Conservation (phyloP, 257 asterid species). For the Scutellaria baicalensis region DNA sequence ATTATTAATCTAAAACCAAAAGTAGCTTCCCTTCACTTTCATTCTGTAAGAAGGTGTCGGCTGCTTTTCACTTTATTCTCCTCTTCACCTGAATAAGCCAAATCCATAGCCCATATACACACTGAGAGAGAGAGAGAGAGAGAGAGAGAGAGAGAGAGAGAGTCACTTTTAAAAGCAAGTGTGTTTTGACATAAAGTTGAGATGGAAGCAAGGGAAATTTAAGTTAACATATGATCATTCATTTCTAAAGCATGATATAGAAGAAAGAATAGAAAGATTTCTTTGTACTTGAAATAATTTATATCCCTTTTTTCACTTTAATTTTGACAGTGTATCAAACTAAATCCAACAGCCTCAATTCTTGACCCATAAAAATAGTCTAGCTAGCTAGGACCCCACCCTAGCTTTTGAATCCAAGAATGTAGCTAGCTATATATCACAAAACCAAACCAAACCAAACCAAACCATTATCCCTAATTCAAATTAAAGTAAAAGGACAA, state of each 20-base stretch:
- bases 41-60: slow-evolving; percentile 62
- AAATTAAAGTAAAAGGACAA: neutral
- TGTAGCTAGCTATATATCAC: slow-evolving; percentile 7
- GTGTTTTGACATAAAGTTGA: slow-evolving; percentile 11
- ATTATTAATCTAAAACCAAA: slow-evolving; percentile 23
- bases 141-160: neutral
- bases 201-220: neutral
- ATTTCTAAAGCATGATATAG: slow-evolving; percentile 5
- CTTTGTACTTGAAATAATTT: slow-evolving; percentile 32
- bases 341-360: slow-evolving; percentile 46
- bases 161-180: slow-evolving; percentile 9
- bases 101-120: neutral
- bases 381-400: slow-evolving; percentile 19
- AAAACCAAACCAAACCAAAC: too few species aligned
- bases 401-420: slow-evolving; percentile 23
- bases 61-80: slow-evolving; percentile 92
- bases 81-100: slow-evolving; percentile 34
- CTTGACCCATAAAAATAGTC: slow-evolving; percentile 43
- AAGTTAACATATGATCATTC: slow-evolving; percentile 10
- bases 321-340: slow-evolving; percentile 27
- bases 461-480: neutral
- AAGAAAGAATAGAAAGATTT: slow-evolving; percentile 19
- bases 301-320: slow-evolving; percentile 21
- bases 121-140: neutral
- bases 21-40: slow-evolving; percentile 58